Evolutionary conservation across 495 filamentous ascomycete genomes (phyloP).

Genomic region (Penicillium samsonianum): DNA sequence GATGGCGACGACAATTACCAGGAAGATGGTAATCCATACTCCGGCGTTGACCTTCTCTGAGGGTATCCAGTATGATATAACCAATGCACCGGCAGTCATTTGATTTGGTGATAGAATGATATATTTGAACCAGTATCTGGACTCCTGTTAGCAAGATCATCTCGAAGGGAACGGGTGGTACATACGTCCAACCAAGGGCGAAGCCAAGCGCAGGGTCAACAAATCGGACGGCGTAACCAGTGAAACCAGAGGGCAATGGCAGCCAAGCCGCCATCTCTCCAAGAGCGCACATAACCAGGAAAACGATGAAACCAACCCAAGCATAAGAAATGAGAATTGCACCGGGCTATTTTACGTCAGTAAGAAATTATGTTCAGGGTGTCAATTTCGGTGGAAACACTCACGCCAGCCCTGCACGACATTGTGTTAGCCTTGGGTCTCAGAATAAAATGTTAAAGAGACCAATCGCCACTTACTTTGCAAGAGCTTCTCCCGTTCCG

Average conservation of each 20-base stretch:
- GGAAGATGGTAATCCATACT: constrained; percentile 58
- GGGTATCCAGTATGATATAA: constrained; percentile 72
- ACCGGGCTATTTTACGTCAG: constrained; percentile 60
- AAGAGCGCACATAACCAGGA: constrained; percentile 63
- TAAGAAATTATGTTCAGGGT: neutral
- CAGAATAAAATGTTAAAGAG: neutral
- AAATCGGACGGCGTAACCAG: constrained; percentile 63
- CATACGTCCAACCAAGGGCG: constrained; percentile 60
- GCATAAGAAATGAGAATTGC: constrained; percentile 70
- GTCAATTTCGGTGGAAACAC: constrained; percentile 15
- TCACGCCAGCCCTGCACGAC: constrained; percentile 40
- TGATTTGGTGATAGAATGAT: constrained; percentile 83
- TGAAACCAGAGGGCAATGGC: constrained; percentile 60
- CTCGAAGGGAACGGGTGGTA: neutral
- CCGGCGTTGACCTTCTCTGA: constrained; percentile 45
- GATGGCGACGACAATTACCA: constrained; percentile 53
- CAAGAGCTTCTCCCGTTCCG: constrained; percentile 61
- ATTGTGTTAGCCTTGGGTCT: neutral
- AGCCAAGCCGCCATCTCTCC: constrained; percentile 73
- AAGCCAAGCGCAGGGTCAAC: constrained; percentile 69
- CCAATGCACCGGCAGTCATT: constrained; percentile 73
- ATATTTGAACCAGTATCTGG: constrained; percentile 59
- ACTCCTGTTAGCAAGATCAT: neutral
- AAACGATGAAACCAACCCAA: constrained; percentile 63
- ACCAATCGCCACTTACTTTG: neutral